A percentile compares a stretch with the other conserved stretches of the same genome.
These are phyloP conservation scores for Candida awuae DNA, from an alignment of 805 yeast genomes.

Conservation along the genomic window DNA sequence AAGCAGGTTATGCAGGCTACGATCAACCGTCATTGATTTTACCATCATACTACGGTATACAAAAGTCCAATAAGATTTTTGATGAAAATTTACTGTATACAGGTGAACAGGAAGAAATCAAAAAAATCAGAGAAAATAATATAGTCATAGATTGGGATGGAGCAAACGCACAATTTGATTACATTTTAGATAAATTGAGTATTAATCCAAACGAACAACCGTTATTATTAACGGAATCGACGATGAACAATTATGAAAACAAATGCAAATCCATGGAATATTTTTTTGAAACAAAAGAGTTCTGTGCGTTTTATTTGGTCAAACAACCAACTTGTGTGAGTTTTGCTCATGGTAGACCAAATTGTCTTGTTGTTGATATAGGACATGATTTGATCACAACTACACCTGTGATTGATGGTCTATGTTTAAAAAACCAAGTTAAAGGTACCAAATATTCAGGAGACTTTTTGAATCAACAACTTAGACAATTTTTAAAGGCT, in stretches of 20 bases:
- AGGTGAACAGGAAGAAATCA: constrained; percentile 46
- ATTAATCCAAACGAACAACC: constrained; percentile 64
- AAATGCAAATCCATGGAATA: constrained; percentile 65
- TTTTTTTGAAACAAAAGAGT: constrained; percentile 57
- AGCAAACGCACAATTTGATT: constrained; percentile 64
- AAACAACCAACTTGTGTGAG: constrained; percentile 83
- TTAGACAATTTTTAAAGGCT: constrained; percentile 33
- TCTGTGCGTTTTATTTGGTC: constrained; percentile 75
- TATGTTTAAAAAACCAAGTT: constrained; percentile 61
- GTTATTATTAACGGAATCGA: constrained; percentile 74
- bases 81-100: constrained; percentile 28
- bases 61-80: constrained; percentile 12
- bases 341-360: constrained; percentile 82
- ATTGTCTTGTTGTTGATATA: constrained; percentile 76
- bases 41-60: constrained; percentile 58
- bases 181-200: constrained; percentile 46
- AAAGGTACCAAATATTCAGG: constrained; percentile 73
- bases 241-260: constrained; percentile 67
- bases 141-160: constrained; percentile 80
- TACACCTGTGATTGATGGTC: constrained; percentile 78
- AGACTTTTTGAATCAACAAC: constrained; percentile 48
- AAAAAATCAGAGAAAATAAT: constrained; percentile 53
- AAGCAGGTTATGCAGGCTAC: constrained; percentile 89
- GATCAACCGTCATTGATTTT: constrained; percentile 72
- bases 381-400: constrained; percentile 75